Evolutionary conservation across 257 asterid species (phyloP).

Genomic region (Echium plantagineum): DNA sequence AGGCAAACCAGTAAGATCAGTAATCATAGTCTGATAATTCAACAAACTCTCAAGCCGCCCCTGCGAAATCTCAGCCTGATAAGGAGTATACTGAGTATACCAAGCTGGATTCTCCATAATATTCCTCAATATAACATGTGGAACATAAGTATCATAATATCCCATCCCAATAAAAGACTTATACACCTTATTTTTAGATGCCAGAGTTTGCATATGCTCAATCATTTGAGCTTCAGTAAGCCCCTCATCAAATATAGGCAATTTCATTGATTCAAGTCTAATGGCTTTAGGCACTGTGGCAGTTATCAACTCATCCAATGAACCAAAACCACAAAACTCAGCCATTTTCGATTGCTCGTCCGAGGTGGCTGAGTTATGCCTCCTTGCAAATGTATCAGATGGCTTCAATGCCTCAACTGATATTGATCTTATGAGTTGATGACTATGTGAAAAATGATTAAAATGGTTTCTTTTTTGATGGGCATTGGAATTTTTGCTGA

Average conservation of each 20-base stretch:
- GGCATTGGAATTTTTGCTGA: constrained; percentile 16
- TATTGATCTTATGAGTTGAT: constrained; percentile 38
- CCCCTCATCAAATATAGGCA: constrained; percentile 63
- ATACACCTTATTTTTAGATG: constrained; percentile 60
- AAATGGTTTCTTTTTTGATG: constrained; percentile 2
- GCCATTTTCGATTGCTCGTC: constrained; percentile 81
- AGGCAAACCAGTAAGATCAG: constrained; percentile 90
- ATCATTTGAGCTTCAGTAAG: constrained; percentile 90
- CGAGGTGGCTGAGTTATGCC: constrained; percentile 93
- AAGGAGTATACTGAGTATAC: constrained; percentile 98
- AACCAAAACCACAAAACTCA: constrained; percentile 47
- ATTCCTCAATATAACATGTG: constrained; percentile 86
- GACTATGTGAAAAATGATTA: neutral
- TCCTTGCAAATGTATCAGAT: constrained; percentile 72
- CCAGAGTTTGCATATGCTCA: constrained; percentile 63
- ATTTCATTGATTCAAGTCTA: constrained; percentile 50
- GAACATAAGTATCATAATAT: constrained; percentile 70
- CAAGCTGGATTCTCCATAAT: constrained; percentile 94
- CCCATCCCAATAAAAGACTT: constrained; percentile 97
- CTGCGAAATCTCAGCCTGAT: constrained; percentile 96
- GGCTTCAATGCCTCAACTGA: constrained; percentile 65
- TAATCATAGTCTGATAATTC: constrained; percentile 78
- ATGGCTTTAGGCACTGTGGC: constrained; percentile 95
- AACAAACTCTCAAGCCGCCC: constrained; percentile 87
- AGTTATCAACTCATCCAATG: constrained; percentile 57